Evolutionary conservation across 2,329 filamentous ascomycete species (phyloP).

Genomic region (Claviceps purpurea): DNA sequence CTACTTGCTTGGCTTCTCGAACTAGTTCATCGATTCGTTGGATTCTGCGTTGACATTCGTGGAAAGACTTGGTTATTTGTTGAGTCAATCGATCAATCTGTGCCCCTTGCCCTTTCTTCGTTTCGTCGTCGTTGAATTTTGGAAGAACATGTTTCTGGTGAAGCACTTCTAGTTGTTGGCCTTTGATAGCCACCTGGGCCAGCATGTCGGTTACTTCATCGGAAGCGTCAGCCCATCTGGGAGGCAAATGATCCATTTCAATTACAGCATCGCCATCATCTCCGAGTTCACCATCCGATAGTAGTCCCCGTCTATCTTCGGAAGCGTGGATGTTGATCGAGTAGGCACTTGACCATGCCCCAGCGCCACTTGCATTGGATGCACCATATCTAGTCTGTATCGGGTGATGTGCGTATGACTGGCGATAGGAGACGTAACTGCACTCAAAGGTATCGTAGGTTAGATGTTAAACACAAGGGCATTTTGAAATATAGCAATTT

Average conservation of each 20-base stretch:
- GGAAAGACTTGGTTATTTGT: constrained; percentile 77
- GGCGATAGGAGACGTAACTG: constrained; percentile 97
- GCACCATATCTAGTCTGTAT: constrained; percentile 57
- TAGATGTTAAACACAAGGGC: not conserved
- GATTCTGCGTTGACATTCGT: constrained; percentile 80
- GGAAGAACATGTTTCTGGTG: constrained; percentile 96
- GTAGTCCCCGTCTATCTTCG: constrained; percentile 60
- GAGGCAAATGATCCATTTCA: constrained; percentile 93
- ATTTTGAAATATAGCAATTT: too few species aligned
- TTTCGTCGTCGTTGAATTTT: constrained; percentile 89
- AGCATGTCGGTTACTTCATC: constrained; percentile 84
- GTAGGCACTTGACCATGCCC: constrained; percentile 46
- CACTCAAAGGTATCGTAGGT: constrained; percentile 2
- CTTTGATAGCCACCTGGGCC: constrained; percentile 66
- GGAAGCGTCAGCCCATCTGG: constrained; percentile 88
- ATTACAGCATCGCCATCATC: constrained; percentile 92
- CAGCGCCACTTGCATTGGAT: constrained; percentile 31
- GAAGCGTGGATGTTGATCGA: constrained; percentile 32
- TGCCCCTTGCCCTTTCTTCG: constrained; percentile 72
- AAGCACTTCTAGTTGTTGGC: constrained; percentile 74
- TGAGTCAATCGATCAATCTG: constrained; percentile 87
- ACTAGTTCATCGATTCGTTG: constrained; percentile 81
- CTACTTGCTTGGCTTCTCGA: constrained; percentile 59
- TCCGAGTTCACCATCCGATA: constrained; percentile 63
- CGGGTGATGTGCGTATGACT: constrained; percentile 94